A percentile compares a stretch with the other conserved stretches of the same genome.
Evolutionary conservation across 768 basidiomycete genomes (phyloP).

Genomic region (Russula lepida): DNA sequence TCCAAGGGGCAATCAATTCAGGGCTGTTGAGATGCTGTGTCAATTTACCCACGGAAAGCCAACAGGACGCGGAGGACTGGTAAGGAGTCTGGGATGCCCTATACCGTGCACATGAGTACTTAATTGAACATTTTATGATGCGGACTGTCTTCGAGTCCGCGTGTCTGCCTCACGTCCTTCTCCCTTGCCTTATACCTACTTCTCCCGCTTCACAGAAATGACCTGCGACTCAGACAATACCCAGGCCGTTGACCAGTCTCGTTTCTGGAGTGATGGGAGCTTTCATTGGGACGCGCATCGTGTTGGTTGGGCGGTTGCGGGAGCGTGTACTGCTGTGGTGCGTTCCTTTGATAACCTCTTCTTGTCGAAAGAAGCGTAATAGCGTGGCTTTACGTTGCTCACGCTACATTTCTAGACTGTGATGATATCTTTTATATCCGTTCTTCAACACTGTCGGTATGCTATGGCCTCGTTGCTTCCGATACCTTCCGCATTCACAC

Average conservation of each 20-base stretch:
- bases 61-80: too few species aligned
- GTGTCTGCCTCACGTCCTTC: background rate
- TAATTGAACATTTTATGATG: too few species aligned
- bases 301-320: slow-evolving; percentile 70
- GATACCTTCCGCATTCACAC: background rate
- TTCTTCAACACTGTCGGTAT: slow-evolving; percentile 58
- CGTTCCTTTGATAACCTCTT: too few species aligned
- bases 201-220: background rate
- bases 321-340: slow-evolving; percentile 51
- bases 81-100: too few species aligned
- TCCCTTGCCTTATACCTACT: too few species aligned
- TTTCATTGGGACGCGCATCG: slow-evolving; percentile 54
- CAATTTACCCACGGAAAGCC: too few species aligned
- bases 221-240: slow-evolving; percentile 47
- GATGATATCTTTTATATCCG: slow-evolving; percentile 48
- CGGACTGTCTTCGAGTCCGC: background rate
- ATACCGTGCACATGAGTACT: too few species aligned
- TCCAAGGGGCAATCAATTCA: too few species aligned
- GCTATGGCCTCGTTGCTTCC: slow-evolving; percentile 19
- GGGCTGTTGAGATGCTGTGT: too few species aligned
- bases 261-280: slow-evolving; percentile 50
- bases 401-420: slow-evolving; percentile 42
- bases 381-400: too few species aligned
- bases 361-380: too few species aligned
- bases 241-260: slow-evolving; percentile 43